A percentile compares a stretch with the other conserved stretches of the same genome.
These are phyloP conservation scores for Colletotrichum horii DNA, from an alignment of 2,329 filamentous ascomycete species.

Conservation along the genomic window DNA sequence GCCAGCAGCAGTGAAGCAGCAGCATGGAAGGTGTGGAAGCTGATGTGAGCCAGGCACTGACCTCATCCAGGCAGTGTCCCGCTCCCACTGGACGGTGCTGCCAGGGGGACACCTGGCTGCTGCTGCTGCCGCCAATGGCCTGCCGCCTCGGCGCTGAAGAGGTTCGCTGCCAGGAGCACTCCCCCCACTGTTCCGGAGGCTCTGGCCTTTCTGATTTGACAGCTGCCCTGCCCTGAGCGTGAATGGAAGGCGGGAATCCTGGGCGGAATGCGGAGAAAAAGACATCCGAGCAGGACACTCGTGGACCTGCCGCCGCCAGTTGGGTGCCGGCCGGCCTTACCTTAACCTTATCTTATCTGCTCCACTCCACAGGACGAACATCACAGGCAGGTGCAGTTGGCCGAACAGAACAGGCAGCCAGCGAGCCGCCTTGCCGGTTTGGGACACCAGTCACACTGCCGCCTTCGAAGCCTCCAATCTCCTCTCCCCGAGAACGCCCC, in stretches of 20 bases:
- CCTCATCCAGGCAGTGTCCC: conserved; percentile 17
- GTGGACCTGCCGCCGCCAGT: no score
- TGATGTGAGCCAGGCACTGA: conserved; percentile 21
- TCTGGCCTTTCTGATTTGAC: not conserved
- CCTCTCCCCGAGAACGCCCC: not conserved
- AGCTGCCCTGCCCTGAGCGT: not conserved
- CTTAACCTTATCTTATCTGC: conserved; percentile 15
- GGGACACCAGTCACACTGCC: not conserved
- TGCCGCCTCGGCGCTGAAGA: conserved; percentile 7
- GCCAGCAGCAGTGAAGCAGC: not conserved
- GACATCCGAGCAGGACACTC: not conserved
- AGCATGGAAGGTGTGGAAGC: conserved; percentile 8
- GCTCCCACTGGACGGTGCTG: not conserved
- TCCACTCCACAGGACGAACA: not conserved
- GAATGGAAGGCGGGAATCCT: no score
- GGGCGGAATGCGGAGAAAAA: conserved; percentile 15
- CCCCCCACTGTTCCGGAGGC: not conserved
- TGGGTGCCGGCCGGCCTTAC: no score
- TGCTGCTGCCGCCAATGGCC: not conserved
- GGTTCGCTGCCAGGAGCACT: not conserved
- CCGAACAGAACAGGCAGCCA: not conserved
- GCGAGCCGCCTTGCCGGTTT: not conserved
- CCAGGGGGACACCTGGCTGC: conserved; percentile 5
- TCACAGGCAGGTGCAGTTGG: not conserved
- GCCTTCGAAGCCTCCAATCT: not conserved